Evolutionary conservation across 2,329 filamentous ascomycete genomes (phyloP).

Genomic region (Ascomycota sp.): DNA sequence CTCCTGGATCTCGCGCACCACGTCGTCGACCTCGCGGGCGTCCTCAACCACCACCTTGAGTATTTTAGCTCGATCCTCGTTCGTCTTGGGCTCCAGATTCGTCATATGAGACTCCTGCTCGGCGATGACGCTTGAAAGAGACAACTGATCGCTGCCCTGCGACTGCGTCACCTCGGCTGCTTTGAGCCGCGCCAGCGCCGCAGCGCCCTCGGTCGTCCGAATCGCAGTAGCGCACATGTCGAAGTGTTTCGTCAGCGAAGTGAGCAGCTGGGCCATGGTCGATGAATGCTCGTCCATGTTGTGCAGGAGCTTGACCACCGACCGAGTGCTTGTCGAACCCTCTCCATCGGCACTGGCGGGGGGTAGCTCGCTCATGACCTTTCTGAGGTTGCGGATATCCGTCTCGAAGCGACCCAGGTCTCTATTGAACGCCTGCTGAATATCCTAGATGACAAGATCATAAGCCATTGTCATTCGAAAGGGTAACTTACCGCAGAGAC

Average conservation of each 20-base stretch:
- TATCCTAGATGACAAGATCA: constrained; percentile 20
- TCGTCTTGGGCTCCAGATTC: constrained; percentile 47
- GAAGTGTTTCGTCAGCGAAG: constrained; percentile 70
- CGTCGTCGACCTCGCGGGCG: constrained; percentile 43
- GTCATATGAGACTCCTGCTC: constrained; percentile 30
- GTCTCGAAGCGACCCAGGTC: constrained; percentile 57
- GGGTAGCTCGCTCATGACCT: constrained; percentile 25
- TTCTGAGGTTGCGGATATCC: constrained; percentile 46
- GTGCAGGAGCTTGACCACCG: constrained; percentile 33
- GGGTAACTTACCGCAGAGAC: too few relatives aligned
- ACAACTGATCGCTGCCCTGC: constrained; percentile 27
- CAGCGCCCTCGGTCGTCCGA: constrained; percentile 69
- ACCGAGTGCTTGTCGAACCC: constrained; percentile 6
- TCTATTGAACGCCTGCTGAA: constrained; percentile 55
- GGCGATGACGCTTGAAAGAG: constrained; percentile 46
- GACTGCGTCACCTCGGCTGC: constrained; percentile 41
- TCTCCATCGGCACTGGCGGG: constrained; percentile 13
- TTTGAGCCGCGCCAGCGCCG: constrained; percentile 45
- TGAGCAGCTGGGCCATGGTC: constrained; percentile 61
- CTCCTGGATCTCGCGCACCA: constrained; percentile 52
- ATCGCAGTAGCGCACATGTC: constrained; percentile 85
- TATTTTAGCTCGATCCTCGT: constrained; percentile 65
- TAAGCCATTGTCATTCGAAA: too few relatives aligned
- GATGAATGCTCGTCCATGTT: constrained; percentile 55
- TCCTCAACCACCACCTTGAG: constrained; percentile 60